A percentile compares a stretch with the other conserved stretches of the same genome.
These are phyloP conservation scores for Sporisorium exsertum DNA, from an alignment of 1,284 basidiomycete species.

Conservation along the genomic window DNA sequence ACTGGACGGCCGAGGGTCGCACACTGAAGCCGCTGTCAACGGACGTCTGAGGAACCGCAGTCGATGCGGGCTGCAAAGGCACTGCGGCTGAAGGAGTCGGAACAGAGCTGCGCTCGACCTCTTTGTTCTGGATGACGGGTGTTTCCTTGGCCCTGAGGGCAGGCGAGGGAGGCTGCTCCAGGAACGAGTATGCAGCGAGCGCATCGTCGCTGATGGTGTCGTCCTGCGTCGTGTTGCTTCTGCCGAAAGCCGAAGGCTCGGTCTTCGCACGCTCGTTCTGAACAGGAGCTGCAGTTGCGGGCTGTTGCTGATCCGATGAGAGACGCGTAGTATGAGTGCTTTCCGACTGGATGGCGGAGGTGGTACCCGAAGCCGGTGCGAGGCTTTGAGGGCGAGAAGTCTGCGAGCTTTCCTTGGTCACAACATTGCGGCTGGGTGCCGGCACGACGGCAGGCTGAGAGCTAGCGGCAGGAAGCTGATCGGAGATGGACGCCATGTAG, in stretches of 20 bases:
- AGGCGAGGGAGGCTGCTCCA: slow-evolving; percentile 62
- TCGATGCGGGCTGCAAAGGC: not conserved
- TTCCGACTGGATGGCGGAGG: slow-evolving; percentile 36
- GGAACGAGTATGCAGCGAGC: slow-evolving; percentile 61
- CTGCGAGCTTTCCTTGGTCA: slow-evolving; percentile 39
- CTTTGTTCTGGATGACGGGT: slow-evolving; percentile 1
- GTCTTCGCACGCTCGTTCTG: slow-evolving; percentile 14
- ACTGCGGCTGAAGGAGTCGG: not conserved
- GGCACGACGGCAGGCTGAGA: slow-evolving; percentile 36
- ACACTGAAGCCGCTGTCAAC: slow-evolving; percentile 18
- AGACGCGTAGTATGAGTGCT: slow-evolving; percentile 38
- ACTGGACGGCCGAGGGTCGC: slow-evolving; percentile 30
- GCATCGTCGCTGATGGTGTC: slow-evolving; percentile 58
- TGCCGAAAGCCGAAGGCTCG: slow-evolving; percentile 1
- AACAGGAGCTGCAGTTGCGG: slow-evolving; percentile 2
- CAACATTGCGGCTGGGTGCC: slow-evolving; percentile 25
- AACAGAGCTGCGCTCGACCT: slow-evolving; percentile 20
- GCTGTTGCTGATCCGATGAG: slow-evolving; percentile 35
- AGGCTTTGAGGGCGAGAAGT: slow-evolving; percentile 43
- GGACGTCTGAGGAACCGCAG: slow-evolving; percentile 2
- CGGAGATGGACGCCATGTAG: slow-evolving; percentile 62
- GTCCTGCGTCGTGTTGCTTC: slow-evolving; percentile 17
- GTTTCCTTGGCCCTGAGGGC: slow-evolving; percentile 25
- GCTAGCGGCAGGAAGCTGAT: slow-evolving; percentile 55
- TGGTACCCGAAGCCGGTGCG: slow-evolving; percentile 30